Evolutionary conservation across 192 early-diverging fungal genomes (phyloP).

Genomic region (Backusella circina): DNA sequence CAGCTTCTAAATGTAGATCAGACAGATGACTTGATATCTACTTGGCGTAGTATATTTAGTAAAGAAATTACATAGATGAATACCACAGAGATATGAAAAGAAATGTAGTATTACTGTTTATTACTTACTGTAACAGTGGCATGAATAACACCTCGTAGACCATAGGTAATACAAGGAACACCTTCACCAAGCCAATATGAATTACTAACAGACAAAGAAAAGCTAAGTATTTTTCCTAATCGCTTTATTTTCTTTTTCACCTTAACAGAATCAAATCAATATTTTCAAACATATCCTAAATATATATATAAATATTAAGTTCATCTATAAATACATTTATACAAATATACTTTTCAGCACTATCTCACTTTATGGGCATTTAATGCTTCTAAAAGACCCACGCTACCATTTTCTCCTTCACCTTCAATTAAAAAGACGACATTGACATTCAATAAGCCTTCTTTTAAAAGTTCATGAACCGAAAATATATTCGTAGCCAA

Average conservation of each 20-base stretch:
- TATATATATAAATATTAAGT: too few relatives aligned
- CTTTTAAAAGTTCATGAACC: conserved; percentile 56
- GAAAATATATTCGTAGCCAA: conserved; percentile 69
- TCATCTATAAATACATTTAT: neutral
- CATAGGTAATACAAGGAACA: conserved; percentile 74
- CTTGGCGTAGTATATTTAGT: neutral
- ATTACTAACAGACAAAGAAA: conserved; percentile 43
- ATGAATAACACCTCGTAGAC: conserved; percentile 68
- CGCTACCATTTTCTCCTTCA: conserved; percentile 70
- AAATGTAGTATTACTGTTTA: neutral
- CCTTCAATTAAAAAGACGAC: conserved; percentile 76
- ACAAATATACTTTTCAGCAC: conserved; percentile 32
- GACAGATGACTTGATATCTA: conserved; percentile 32
- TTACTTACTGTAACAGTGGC: conserved; percentile 48
- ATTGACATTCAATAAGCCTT: conserved; percentile 49
- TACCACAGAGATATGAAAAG: neutral
- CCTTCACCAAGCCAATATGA: conserved; percentile 79
- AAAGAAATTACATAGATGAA: too few relatives aligned
- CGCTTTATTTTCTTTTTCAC: conserved; percentile 9
- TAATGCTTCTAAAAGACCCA: conserved; percentile 59
- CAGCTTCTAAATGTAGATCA: conserved; percentile 68
- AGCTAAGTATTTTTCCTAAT: neutral
- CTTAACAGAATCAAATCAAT: conserved; percentile 50
- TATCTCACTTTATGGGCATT: neutral
- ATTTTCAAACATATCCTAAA: conserved; percentile 37